Percentiles rank a stretch among this genome's conserved stretches.
Conservation (phyloP, 257 asterid species). For the Solanum virginianum region DNA sequence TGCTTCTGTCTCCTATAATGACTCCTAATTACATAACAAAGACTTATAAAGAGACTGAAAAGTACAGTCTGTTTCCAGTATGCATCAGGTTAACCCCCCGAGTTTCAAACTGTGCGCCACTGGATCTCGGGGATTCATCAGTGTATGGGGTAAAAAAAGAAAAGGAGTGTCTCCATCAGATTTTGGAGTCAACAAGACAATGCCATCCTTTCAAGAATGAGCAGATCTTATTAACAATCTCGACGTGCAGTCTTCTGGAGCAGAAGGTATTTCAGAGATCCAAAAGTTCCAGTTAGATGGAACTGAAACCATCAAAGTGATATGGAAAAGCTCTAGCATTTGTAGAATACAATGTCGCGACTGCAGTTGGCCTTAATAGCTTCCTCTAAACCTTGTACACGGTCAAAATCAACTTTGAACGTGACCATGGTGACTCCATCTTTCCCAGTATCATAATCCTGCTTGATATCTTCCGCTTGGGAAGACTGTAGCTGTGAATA, state of each 20-base stretch:
- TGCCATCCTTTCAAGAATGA: neutral
- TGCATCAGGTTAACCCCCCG: neutral
- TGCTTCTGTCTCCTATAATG: neutral
- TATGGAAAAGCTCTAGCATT: conserved; percentile 6
- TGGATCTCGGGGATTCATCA: too few relatives aligned
- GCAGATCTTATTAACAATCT: neutral
- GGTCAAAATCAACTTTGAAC: conserved; percentile 83
- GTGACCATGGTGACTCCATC: conserved; percentile 63
- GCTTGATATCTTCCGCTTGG: conserved; percentile 85
- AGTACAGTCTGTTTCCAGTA: neutral
- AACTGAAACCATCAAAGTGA: neutral
- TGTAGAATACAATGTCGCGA: conserved; percentile 69
- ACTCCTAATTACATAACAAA: neutral
- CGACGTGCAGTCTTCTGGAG: neutral
- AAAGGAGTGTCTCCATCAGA: neutral
- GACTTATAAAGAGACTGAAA: neutral
- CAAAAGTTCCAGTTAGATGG: neutral
- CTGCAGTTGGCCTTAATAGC: conserved; percentile 69
- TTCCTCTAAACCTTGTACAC: conserved; percentile 60
- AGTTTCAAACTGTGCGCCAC: neutral
- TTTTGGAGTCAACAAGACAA: neutral
- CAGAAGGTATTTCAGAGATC: neutral
- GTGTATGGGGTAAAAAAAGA: too few relatives aligned
- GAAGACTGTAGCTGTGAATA: conserved; percentile 66
- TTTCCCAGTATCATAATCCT: conserved; percentile 89